Percentiles rank a stretch among this genome's conserved stretches.
These are phyloP conservation scores for Meripilus lineatus DNA, from an alignment of 1,284 basidiomycete genomes.

Conservation along the genomic window DNA sequence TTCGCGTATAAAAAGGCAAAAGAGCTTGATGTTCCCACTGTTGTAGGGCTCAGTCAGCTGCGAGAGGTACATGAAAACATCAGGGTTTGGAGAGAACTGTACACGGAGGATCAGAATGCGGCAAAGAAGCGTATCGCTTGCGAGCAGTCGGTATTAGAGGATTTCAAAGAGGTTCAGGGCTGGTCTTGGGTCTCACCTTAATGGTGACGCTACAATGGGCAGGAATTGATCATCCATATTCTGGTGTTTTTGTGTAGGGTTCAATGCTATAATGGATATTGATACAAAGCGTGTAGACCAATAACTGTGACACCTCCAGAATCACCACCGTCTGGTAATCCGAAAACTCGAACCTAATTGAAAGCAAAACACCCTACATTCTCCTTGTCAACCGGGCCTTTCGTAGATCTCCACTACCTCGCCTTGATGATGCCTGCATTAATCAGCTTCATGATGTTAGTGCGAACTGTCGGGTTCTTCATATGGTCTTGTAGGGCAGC, in stretches of 20 bases:
- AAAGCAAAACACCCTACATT: constrained; percentile 2
- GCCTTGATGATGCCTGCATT: constrained; percentile 91
- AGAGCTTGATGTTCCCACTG: constrained; percentile 57
- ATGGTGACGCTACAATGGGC: constrained; percentile 14
- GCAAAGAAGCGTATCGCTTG: constrained; percentile 38
- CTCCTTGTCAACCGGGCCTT: no score
- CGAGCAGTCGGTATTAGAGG: constrained; percentile 39
- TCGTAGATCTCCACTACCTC: constrained; percentile 45
- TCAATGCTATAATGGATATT: no score
- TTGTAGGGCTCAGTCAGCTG: constrained; percentile 69
- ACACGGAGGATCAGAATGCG: constrained; percentile 28
- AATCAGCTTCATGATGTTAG: constrained; percentile 90
- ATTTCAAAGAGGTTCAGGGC: constrained; percentile 29
- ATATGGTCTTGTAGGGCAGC: constrained; percentile 92
- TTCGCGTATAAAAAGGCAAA: constrained; percentile 57
- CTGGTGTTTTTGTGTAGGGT: no score
- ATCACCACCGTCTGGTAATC: constrained; percentile 14
- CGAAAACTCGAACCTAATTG: constrained; percentile 6
- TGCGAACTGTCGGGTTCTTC: constrained; percentile 85
- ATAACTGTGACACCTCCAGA: constrained; percentile 7
- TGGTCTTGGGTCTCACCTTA: constrained; percentile 54
- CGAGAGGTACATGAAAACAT: constrained; percentile 74
- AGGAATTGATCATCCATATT: no score
- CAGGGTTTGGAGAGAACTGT: constrained; percentile 59
- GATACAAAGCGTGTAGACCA: no score